Evolutionary conservation across 139 green algal genomes (phyloP), one percentile per base, ranked within the genome.

Genomic region (Zygnema circumcarinatum): DNA sequence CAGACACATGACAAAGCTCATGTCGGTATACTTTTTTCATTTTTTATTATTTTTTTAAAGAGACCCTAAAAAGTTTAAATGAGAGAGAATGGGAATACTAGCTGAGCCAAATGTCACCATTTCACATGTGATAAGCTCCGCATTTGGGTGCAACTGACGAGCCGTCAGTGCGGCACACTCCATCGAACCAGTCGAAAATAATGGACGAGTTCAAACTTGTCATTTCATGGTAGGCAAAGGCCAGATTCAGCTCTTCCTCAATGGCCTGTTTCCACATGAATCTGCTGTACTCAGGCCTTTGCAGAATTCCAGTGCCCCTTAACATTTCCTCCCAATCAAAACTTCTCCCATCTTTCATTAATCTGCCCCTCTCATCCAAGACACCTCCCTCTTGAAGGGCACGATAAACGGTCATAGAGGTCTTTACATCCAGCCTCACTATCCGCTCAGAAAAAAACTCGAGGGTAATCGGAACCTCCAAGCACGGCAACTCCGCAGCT

Each of bases 381-480:
- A 79, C 21, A 72, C 29, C 25, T 29, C 29, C 74, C 74, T 72
- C 2, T 40, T 42, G 32, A 21, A 81, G 56, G 7, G 32, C 74
- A 7, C 56, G 31, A 40, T 62, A 39, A 42, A 81, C 56, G 39
- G 39, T 76, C 29, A 33, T 38, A 32, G 74, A 81, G 36, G 32
- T 40, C 56, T 38, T 21, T 72, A n/a, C 31, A 40, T 38, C 32
- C 31, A 81, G 74, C 31, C 21, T 39, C 2, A 40, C 31, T 35
- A 81, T 81, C n/a, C 74, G 74, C 31, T 81, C 74, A 0, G 74
- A 81, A 21, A 81, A 38, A 40, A 81, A 81, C 31, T 40, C 35
- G 29, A 40, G 32, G 39, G 31, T 7, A n/a, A 81, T 32, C n/a
- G 31, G 35, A n/a, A 62, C 35, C 74, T 81, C 74, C n/a, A 42